Evolutionary conservation across 257 asterid genomes (phyloP).

Genomic region (Parsonsia alboflavescens): DNA sequence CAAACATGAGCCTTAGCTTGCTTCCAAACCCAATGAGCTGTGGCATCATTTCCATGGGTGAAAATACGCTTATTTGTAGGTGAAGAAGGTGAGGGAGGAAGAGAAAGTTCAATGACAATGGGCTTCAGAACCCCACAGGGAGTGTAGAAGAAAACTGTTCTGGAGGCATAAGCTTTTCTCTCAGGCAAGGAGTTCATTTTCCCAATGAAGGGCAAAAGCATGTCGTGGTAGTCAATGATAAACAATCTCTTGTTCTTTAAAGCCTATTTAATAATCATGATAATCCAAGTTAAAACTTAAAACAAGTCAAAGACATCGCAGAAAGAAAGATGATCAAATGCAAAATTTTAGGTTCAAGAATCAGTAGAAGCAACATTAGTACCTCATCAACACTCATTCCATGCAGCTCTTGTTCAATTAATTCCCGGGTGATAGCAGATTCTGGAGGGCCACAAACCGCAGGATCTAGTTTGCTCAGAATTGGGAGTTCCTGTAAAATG

Average conservation of each 20-base stretch:
- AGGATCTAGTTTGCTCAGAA: slow-evolving; percentile 74
- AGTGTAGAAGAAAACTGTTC: slow-evolving; percentile 54
- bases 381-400: slow-evolving; percentile 74
- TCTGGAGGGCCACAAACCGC: slow-evolving; percentile 67
- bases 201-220: slow-evolving; percentile 70
- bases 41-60: slow-evolving; percentile 69
- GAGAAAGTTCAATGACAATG: slow-evolving; percentile 65
- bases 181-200: slow-evolving; percentile 74
- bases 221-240: slow-evolving; percentile 70
- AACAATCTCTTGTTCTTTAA: slow-evolving; percentile 58
- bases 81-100: slow-evolving; percentile 60
- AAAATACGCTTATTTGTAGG: slow-evolving; percentile 50
- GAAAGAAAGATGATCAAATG: neutral
- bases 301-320: neutral
- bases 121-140: slow-evolving; percentile 52
- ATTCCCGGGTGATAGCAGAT: slow-evolving; percentile 65
- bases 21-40: slow-evolving; percentile 73
- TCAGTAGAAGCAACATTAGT: neutral
- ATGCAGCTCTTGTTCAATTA: slow-evolving; percentile 56
- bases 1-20: slow-evolving; percentile 91
- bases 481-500: slow-evolving; percentile 67
- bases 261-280: slow-evolving; percentile 47
- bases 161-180: slow-evolving; percentile 84
- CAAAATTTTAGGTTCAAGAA: neutral
- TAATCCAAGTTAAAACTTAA: neutral